Conservation (phyloP, 208 protist species). For the Angomonas ambiguus region DNA sequence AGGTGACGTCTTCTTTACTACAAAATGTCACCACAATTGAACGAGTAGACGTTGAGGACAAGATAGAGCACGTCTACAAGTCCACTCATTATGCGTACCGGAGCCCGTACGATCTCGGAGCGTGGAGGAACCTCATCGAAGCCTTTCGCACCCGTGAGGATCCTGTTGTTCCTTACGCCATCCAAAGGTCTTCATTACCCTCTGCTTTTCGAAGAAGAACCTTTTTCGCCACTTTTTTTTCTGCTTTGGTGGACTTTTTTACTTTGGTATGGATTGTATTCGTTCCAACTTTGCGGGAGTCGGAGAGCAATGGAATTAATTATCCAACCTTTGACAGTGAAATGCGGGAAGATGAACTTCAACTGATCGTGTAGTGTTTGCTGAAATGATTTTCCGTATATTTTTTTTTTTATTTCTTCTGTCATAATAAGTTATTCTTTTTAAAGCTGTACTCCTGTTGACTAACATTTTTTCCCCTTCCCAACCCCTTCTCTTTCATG, state of each 20-base stretch:
- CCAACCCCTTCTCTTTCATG: background rate
- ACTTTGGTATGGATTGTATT: conserved; percentile 44
- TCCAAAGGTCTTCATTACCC: too few relatives aligned
- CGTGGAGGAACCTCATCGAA: conserved; percentile 59
- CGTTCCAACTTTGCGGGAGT: conserved; percentile 42
- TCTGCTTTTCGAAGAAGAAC: too few relatives aligned
- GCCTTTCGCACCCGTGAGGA: conserved; percentile 49
- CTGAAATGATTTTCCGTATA: too few relatives aligned
- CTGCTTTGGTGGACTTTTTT: background rate
- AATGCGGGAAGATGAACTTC: conserved; percentile 12
- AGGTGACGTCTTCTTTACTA: conserved; percentile 20
- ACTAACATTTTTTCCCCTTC: background rate
- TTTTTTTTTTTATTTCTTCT: background rate
- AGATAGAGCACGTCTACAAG: conserved; percentile 19
- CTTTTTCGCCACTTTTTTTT: background rate
- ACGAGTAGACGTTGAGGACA: conserved; percentile 32
- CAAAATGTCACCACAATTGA: conserved; percentile 74
- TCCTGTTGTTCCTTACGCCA: conserved; percentile 29
- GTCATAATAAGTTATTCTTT: background rate
- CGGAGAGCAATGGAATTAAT: conserved; percentile 56
- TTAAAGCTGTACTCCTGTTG: background rate
- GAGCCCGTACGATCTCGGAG: conserved; percentile 69
- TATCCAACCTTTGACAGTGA: conserved; percentile 50
- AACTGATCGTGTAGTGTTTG: too few relatives aligned
- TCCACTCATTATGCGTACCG: conserved; percentile 28